Evolutionary conservation across 208 protist species (phyloP).

Genomic region (Borovskyia barvae): DNA sequence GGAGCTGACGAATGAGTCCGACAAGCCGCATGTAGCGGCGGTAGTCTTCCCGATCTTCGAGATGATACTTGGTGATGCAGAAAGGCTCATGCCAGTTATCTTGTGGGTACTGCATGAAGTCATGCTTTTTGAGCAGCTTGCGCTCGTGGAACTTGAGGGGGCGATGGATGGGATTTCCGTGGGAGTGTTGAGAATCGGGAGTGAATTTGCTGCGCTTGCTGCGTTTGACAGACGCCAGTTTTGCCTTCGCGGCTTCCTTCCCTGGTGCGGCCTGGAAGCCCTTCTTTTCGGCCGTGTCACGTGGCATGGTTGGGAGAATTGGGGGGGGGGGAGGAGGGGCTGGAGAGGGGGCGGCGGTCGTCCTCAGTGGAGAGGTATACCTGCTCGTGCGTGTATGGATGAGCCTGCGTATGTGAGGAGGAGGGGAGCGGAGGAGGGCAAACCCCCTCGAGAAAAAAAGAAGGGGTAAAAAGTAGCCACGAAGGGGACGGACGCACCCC

Average conservation of each 20-base stretch:
- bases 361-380: too few species aligned
- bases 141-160: constrained; percentile 88
- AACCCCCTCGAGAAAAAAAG: not conserved
- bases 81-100: constrained; percentile 92
- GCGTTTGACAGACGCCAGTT: constrained; percentile 58
- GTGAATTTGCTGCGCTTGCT: constrained; percentile 85
- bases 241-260: constrained; percentile 47
- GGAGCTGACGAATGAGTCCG: constrained; percentile 83
- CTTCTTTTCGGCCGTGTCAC: constrained; percentile 63
- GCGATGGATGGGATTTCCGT: constrained; percentile 84
- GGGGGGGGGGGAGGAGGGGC: too few species aligned
- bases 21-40: constrained; percentile 86
- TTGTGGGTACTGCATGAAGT: constrained; percentile 92
- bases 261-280: constrained; percentile 47
- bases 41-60: constrained; percentile 93
- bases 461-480: not conserved
- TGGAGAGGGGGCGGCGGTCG: too few species aligned
- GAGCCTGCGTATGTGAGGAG: too few species aligned
- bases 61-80: constrained; percentile 92
- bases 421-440: not conserved
- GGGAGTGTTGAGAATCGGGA: constrained; percentile 63
- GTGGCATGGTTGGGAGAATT: constrained; percentile 28
- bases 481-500: too few species aligned
- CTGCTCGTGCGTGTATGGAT: too few species aligned
- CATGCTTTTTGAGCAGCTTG: constrained; percentile 89